Conservation (phyloP, 208 protist genomes). For the Strigomonas galati region DNA sequence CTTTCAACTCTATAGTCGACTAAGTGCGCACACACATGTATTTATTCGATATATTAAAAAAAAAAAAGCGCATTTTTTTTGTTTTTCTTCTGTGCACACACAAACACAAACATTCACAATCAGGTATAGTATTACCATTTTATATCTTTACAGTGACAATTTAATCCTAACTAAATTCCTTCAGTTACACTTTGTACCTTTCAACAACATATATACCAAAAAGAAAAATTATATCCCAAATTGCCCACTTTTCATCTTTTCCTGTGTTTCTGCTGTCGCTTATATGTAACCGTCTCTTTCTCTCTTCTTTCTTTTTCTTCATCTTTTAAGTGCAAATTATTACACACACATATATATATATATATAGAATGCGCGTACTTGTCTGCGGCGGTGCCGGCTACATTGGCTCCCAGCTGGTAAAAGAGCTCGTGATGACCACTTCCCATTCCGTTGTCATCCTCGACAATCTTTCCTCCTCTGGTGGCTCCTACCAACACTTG, state of each 20-base stretch:
- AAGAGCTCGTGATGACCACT: slow-evolving; percentile 81
- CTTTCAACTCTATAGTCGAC: slow-evolving; percentile 75
- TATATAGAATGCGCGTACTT: slow-evolving; percentile 71
- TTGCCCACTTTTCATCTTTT: too few relatives aligned
- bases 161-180: too few relatives aligned
- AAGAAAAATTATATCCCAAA: too few relatives aligned
- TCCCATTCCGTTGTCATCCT: slow-evolving; percentile 90
- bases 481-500: slow-evolving; percentile 60
- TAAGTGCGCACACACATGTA: not conserved
- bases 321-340: not conserved
- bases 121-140: too few relatives aligned
- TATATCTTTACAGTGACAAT: too few relatives aligned
- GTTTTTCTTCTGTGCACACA: too few relatives aligned
- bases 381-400: slow-evolving; percentile 97
- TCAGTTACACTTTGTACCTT: too few relatives aligned
- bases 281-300: too few relatives aligned
- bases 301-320: slow-evolving; percentile 13
- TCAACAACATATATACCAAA: too few relatives aligned
- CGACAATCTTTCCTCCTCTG: slow-evolving; percentile 84
- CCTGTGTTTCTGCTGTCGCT: too few relatives aligned
- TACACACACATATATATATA: slow-evolving; percentile 3
- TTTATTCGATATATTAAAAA: slow-evolving; percentile 2
- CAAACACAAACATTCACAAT: too few relatives aligned
- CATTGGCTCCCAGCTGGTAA: slow-evolving; percentile 95
- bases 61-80: not conserved